These are phyloP conservation scores for Musa acuminata DNA, from an alignment of 176 grass and related monocot species.

Conservation along the genomic window DNA sequence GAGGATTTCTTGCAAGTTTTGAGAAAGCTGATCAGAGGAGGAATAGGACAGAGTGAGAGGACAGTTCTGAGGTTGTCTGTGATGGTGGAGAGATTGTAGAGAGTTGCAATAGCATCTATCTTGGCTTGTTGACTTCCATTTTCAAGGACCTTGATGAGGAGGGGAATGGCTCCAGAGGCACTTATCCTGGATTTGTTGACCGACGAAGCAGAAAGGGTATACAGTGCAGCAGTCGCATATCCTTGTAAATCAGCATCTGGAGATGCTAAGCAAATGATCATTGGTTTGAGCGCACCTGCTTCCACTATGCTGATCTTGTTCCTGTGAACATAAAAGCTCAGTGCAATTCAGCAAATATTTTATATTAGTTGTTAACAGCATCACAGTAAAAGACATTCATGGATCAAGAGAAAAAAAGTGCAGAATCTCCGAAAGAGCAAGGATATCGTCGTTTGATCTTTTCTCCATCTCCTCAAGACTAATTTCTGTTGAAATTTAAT, in stretches of 20 bases:
- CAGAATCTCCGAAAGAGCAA: no score
- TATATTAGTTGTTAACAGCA: background rate
- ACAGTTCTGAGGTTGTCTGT: conserved; percentile 1
- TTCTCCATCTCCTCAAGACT: no score
- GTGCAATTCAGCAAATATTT: no score
- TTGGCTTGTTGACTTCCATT: conserved; percentile 10
- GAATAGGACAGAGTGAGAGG: background rate
- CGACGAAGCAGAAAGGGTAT: conserved; percentile 9
- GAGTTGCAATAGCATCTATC: conserved; percentile 2
- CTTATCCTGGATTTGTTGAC: conserved; percentile 2
- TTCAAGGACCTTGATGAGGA: conserved; percentile 2
- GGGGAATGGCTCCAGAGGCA: no score
- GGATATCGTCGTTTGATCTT: no score
- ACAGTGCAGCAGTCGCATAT: conserved; percentile 9
- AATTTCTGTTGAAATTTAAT: no score
- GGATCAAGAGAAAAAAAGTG: background rate
- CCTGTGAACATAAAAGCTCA: no score
- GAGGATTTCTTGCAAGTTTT: conserved; percentile 15
- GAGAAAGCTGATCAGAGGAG: conserved; percentile 19
- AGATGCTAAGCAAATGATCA: no score
- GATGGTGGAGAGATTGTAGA: conserved; percentile 9
- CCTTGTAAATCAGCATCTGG: conserved; percentile 5
- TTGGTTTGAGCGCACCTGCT: no score
- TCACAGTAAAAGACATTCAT: background rate
- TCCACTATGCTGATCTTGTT: no score